Base-by-base conservation (phyloP, 257 asterid genomes). In the Mentha longifolia region DNA sequence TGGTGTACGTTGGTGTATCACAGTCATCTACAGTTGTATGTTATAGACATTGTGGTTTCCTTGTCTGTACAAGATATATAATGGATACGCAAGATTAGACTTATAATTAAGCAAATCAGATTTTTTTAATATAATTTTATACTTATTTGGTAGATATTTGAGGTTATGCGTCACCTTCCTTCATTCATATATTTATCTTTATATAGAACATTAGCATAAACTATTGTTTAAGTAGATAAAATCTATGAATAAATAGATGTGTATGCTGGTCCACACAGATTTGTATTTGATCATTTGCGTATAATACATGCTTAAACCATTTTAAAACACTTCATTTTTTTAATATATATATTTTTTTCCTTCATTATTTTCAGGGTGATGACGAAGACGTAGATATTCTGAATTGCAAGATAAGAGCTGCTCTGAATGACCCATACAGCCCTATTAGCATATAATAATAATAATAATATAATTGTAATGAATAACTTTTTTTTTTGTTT, bases 401-500 rank as follows among this genome's bases (percentile, higher is more conserved):
- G 55, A 79, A 81, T 61, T 43, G 22, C 47, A 86, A 83, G 80
- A 92, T 92, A 14, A 81, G 91, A 78, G 71, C 84, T 7, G 97
- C 97, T 45, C 54, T 76, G 33, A 92, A 81, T 70, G 89, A 79
- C 69, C 91, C 89, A 17, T 92, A 79, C 64, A 88, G 92, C 68
- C 95, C 95, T 6, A 75, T 83, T 85, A 85, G 92, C 87, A 43
- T 49, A 28, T 85, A 68, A 65, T 12, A 6, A 7, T 3, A 41
- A 10, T 22, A 1, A 22, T 22, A n/a, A n/a, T n/a, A n/a, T n/a
- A n/a, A n/a, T 22, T 22, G 25, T 22, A 22, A 0, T 22, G 25
- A 22, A 22, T 22, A 22, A 22, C 25, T 22, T 22, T 22, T 22
- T 22, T 22, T 22, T 19, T n/a, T n/a, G n/a, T n/a, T n/a, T n/a